Conservation (phyloP, 2,329 filamentous ascomycete genomes). For the Albophoma yamanashiensis region DNA sequence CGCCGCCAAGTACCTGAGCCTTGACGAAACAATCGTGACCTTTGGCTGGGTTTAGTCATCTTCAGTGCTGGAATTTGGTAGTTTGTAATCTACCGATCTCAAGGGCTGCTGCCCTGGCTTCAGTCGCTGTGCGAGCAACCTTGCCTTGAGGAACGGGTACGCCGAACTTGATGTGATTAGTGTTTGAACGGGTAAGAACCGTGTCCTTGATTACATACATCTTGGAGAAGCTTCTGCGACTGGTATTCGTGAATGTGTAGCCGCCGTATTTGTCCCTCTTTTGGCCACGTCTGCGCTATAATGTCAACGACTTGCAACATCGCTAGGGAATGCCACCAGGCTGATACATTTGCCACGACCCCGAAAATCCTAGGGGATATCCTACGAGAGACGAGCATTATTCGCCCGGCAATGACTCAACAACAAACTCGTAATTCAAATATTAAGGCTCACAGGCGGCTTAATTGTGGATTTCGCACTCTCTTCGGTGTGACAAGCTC, state of each 20-base stretch:
- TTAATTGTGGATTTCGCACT: background rate
- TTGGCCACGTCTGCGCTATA: background rate
- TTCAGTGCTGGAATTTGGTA: background rate
- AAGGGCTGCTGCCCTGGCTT: conserved; percentile 10
- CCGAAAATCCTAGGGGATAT: background rate
- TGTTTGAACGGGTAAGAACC: background rate
- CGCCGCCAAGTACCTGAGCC: conserved; percentile 13
- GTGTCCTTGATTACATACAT: conserved; percentile 11
- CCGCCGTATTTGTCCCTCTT: background rate
- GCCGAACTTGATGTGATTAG: conserved; percentile 10
- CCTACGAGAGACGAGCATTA: background rate
- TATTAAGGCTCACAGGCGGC: background rate
- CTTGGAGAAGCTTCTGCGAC: conserved; percentile 14
- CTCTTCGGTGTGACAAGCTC: too few species aligned
- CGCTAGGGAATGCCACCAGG: background rate
- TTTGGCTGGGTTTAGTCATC: background rate
- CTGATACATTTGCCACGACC: background rate
- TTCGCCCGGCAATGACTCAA: background rate
- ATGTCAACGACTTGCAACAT: background rate
- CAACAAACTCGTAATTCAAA: background rate
- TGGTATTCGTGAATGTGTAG: conserved; percentile 18
- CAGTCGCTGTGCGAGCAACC: conserved; percentile 9
- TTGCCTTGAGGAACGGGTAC: conserved; percentile 13
- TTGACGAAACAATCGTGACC: conserved; percentile 12
- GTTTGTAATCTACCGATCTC: conserved; percentile 11